Base-by-base conservation (phyloP, 2,329 filamentous ascomycete genomes). In the Colletotrichum sp. region DNA sequence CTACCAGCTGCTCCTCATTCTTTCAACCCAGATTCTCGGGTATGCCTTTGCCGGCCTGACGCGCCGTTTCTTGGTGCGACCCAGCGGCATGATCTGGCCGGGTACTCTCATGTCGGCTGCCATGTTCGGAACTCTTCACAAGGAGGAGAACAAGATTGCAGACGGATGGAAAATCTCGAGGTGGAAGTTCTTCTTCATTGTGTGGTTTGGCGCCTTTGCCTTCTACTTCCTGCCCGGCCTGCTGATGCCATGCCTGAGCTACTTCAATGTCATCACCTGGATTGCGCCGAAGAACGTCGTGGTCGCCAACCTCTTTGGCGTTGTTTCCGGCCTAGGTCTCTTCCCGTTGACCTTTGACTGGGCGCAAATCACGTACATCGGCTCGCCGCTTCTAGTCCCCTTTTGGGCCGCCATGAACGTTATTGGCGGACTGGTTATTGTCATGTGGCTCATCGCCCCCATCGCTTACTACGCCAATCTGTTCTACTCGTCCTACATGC, bases 31-130 rank as follows among this genome's bases (percentile, higher is more conserved):
- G 82, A 95, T 97, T 32, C 87, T 98, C 39, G 95, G 95, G 16
- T 98, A 98, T 83, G 93, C 95, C 5, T 95, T 98, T 82, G 95
- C 95, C 66, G 95, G 95, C 3, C 88, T 98, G 59, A 95, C 95
- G 3, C 90, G 95, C 73, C 92, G 94, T 66, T 97, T 96, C 82
- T 89, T 98, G 6, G 95, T 98, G 32, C 92, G 95, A 30, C 95
- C 95, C 1, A 95, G 94, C 77, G 95, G 95, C 75, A 98, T 98
- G 94, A 95, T 98, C 64, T 98, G 95, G 95, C 95, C 95, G 2
- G 94, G 94, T 27, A 98, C 95, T 0, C 88, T 98, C 66, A 96
- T 96, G 89, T 96, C 95, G 25, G 95, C 95, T 1, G 93, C 95
- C 80, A 96, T 98, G 94, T 97, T 98, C 80, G 93, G 93, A 6